These are phyloP conservation scores for Nemania sp. DNA, from an alignment of 2,329 filamentous ascomycete species.

Conservation along the genomic window DNA sequence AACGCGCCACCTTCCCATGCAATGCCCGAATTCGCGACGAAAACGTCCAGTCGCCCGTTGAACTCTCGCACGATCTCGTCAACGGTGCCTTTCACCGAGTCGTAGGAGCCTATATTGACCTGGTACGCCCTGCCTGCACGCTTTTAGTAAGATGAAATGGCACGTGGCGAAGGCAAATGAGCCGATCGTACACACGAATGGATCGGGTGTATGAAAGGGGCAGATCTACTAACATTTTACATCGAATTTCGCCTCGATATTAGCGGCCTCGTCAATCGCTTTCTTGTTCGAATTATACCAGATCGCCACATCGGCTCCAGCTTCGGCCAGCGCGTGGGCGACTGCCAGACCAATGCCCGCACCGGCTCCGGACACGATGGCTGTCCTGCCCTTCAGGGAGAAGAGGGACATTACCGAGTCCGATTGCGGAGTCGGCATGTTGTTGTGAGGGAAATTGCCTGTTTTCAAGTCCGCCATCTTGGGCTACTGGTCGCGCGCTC, in stretches of 20 bases:
- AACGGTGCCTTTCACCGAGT: slow-evolving; percentile 55
- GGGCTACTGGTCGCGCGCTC: neutral
- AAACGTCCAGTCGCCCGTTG: slow-evolving; percentile 74
- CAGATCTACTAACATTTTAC: slow-evolving; percentile 50
- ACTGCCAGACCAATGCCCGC: slow-evolving; percentile 67
- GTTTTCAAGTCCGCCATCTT: slow-evolving; percentile 48
- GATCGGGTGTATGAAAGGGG: no score
- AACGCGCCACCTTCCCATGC: slow-evolving; percentile 71
- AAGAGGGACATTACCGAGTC: slow-evolving; percentile 66
- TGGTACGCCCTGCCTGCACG: slow-evolving; percentile 60
- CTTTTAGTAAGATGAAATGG: no score
- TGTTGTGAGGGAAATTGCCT: slow-evolving; percentile 61
- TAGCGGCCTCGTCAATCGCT: slow-evolving; percentile 62
- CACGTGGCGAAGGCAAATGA: no score
- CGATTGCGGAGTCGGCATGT: slow-evolving; percentile 51
- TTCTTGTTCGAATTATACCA: slow-evolving; percentile 74
- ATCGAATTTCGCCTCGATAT: slow-evolving; percentile 66
- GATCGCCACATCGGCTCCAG: slow-evolving; percentile 71
- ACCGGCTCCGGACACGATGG: slow-evolving; percentile 63
- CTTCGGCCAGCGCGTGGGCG: slow-evolving; percentile 67
- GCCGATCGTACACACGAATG: no score
- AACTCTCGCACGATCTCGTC: slow-evolving; percentile 64
- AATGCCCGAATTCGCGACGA: slow-evolving; percentile 78
- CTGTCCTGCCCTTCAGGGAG: slow-evolving; percentile 70
- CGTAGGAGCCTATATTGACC: slow-evolving; percentile 60